Percentiles rank a stretch among this genome's conserved stretches.
phyloP scores from a whole-genome alignment of 2,329 filamentous ascomycete species.

The Fusarium kyushuense region DNA sequence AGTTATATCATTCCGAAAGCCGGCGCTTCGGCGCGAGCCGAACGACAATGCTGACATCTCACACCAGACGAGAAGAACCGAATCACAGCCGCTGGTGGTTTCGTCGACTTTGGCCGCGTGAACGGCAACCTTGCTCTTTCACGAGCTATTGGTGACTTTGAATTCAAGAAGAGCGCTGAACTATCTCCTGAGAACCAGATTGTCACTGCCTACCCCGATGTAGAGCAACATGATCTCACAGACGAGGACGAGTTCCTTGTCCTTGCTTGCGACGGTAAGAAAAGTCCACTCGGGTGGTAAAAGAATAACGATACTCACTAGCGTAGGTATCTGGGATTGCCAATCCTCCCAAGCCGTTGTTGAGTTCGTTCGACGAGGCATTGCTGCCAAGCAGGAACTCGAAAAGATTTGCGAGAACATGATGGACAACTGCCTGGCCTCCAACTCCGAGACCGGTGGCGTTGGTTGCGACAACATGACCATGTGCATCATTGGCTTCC shows the following conservation, averaged over 20 bases:
- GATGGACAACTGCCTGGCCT: constrained; percentile 99
- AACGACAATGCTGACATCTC: constrained; percentile 33
- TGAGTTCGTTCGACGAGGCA: constrained; percentile 95
- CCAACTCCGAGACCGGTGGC: constrained; percentile 96
- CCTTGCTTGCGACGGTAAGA: constrained; percentile 89
- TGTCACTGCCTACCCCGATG: constrained; percentile 95
- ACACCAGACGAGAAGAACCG: constrained; percentile 88
- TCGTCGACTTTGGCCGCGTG: constrained; percentile 97
- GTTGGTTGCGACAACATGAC: constrained; percentile 99
- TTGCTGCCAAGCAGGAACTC: constrained; percentile 95
- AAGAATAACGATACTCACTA: constrained; percentile 38
- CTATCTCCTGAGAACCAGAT: constrained; percentile 98
- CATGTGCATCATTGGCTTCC: constrained; percentile 89
- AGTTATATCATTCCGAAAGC: constrained; percentile 44
- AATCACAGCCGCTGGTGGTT: constrained; percentile 94
- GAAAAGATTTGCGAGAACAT: constrained; percentile 99
- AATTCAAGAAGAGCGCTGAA: constrained; percentile 99
- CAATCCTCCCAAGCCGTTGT: constrained; percentile 97
- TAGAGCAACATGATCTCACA: constrained; percentile 88
- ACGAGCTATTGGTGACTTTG: constrained; percentile 97
- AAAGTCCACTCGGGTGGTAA: constrained; percentile 1
- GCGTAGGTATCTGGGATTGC: constrained; percentile 96
- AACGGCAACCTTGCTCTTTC: constrained; percentile 98
- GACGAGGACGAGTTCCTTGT: constrained; percentile 97
- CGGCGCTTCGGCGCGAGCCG: constrained; percentile 27